phyloP scores from a whole-genome alignment of 805 yeast genomes.

The Kazachstania taianensis region DNA sequence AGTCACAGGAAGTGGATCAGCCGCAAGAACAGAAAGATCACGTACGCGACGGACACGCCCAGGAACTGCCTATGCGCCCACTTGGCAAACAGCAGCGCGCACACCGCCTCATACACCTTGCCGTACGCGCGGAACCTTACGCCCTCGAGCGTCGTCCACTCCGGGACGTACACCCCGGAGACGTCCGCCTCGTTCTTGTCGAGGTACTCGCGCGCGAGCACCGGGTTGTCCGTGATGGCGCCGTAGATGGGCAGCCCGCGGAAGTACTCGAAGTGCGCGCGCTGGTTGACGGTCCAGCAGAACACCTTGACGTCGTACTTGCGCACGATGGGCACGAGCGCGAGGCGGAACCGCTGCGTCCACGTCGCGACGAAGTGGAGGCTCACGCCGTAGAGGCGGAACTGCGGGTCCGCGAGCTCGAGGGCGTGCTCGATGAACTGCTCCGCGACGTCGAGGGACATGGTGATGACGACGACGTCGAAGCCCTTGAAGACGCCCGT shows the following conservation, averaged over 20 bases:
- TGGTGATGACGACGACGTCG: conserved; percentile 29
- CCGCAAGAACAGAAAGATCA: conserved; percentile 13
- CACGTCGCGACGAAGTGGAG: conserved; percentile 36
- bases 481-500: conserved; percentile 31
- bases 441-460: conserved; percentile 28
- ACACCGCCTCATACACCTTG: conserved; percentile 12
- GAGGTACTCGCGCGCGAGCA: conserved; percentile 9
- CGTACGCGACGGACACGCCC: conserved; percentile 17
- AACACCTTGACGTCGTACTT: conserved; percentile 31
- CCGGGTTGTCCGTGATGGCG: conserved; percentile 26
- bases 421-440: conserved; percentile 31
- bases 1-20: conserved; percentile 8
- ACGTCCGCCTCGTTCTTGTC: conserved; percentile 6
- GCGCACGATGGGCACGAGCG: conserved; percentile 25
- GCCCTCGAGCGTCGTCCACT: conserved; percentile 15
- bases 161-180: conserved; percentile 9
- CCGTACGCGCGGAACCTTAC: conserved; percentile 17
- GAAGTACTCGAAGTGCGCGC: conserved; percentile 21
- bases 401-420: conserved; percentile 32
- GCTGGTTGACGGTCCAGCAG: conserved; percentile 45
- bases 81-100: conserved; percentile 13
- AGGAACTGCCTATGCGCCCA: conserved; percentile 20
- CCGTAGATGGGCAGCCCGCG: conserved; percentile 25
- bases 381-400: conserved; percentile 50
- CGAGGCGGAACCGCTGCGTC: conserved; percentile 30